Evolutionary conservation across 2,329 filamentous ascomycete genomes (phyloP).

Genomic region (Colletotrichum lini): DNA sequence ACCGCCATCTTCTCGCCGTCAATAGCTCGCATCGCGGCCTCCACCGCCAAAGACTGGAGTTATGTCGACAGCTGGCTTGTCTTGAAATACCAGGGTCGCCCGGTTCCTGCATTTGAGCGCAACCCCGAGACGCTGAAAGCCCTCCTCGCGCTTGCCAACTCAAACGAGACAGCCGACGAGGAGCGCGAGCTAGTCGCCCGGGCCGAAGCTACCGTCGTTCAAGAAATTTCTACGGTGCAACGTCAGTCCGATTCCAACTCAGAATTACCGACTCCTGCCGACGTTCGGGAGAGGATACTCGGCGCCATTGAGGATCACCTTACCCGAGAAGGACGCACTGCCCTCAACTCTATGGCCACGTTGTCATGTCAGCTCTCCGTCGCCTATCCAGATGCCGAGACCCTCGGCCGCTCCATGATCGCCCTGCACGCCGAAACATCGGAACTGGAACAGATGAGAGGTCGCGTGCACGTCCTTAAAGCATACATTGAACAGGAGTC

Average conservation of each 20-base stretch:
- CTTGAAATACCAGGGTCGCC: conserved; percentile 75
- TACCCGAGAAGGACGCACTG: conserved; percentile 66
- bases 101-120: conserved; percentile 83
- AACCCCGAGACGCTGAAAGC: conserved; percentile 86
- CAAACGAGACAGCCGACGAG: conserved; percentile 85
- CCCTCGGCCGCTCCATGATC: conserved; percentile 67
- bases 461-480: conserved; percentile 70
- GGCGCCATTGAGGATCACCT: conserved; percentile 69
- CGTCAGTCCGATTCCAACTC: neutral
- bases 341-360: conserved; percentile 71
- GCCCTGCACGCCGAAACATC: conserved; percentile 68
- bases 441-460: conserved; percentile 68
- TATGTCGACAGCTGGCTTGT: conserved; percentile 88
- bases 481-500: conserved; percentile 68
- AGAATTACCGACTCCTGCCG: conserved; percentile 42
- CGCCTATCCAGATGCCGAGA: conserved; percentile 62
- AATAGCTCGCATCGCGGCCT: conserved; percentile 80
- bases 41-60: conserved; percentile 91
- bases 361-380: conserved; percentile 66
- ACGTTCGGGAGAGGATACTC: conserved; percentile 61
- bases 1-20: conserved; percentile 78
- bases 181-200: conserved; percentile 71
- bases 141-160: conserved; percentile 79
- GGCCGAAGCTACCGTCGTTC: conserved; percentile 72
- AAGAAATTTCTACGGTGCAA: conserved; percentile 57